Conservation (phyloP, 495 filamentous ascomycete genomes). For the Aspergillus nanangensis region DNA sequence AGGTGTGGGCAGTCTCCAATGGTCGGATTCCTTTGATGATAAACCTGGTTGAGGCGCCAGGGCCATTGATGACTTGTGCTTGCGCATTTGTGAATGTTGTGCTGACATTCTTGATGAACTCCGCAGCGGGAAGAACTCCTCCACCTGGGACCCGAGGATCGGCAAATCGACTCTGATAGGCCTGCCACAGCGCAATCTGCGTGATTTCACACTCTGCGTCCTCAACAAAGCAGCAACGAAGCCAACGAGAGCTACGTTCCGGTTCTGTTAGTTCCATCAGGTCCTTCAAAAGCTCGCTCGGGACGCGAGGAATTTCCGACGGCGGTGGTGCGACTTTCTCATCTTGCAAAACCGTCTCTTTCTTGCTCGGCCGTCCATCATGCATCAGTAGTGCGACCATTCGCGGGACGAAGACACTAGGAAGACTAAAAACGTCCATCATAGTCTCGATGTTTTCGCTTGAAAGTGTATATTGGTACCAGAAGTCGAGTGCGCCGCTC, state of each 20-base stretch:
- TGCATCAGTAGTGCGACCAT: conserved; percentile 72
- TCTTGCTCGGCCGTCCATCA: conserved; percentile 45
- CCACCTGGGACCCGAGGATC: conserved; percentile 42
- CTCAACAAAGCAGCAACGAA: conserved; percentile 67
- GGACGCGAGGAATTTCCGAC: conserved; percentile 68
- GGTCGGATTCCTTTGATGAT: conserved; percentile 91
- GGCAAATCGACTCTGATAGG: conserved; percentile 82
- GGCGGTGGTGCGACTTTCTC: conserved; percentile 45
- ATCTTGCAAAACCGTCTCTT: conserved; percentile 39
- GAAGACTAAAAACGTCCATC: conserved; percentile 56
- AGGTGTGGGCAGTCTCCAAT: conserved; percentile 67
- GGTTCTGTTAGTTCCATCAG: conserved; percentile 76
- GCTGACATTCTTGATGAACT: conserved; percentile 96
- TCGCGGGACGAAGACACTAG: conserved; percentile 63
- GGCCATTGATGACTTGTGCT: conserved; percentile 71
- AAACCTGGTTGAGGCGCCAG: conserved; percentile 62
- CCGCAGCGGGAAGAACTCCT: conserved; percentile 75
- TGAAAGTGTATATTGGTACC: conserved; percentile 89
- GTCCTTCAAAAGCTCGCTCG: conserved; percentile 69
- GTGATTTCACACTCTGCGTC: conserved; percentile 82
- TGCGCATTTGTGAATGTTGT: conserved; percentile 67
- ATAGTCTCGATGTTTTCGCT: conserved; percentile 77
- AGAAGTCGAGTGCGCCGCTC: conserved; percentile 83
- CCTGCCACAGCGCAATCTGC: conserved; percentile 94
- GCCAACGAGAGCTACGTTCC: conserved; percentile 82